These are phyloP conservation scores for Clarireedia monteithiana DNA, from an alignment of 2,329 filamentous ascomycete species.

Conservation along the genomic window DNA sequence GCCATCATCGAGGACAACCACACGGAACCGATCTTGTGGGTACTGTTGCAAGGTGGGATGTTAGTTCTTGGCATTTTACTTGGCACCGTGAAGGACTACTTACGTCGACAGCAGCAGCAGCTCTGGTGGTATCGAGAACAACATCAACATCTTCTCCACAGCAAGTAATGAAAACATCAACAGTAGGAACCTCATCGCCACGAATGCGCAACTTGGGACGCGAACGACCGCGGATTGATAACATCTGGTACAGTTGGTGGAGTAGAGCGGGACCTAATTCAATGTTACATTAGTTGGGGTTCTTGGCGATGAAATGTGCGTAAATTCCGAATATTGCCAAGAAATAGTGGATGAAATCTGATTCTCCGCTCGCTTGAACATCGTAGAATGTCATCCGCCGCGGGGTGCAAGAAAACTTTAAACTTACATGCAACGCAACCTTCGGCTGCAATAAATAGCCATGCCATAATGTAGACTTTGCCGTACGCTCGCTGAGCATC, in stretches of 20 bases:
- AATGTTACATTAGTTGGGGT: slow-evolving; percentile 1
- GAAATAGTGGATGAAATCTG: background rate
- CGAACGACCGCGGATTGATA: slow-evolving; percentile 45
- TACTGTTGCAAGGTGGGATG: slow-evolving; percentile 29
- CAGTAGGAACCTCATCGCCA: slow-evolving; percentile 36
- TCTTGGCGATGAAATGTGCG: background rate
- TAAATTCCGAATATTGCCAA: background rate
- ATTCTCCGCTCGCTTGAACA: background rate
- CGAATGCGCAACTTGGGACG: slow-evolving; percentile 42
- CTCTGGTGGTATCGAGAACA: slow-evolving; percentile 38
- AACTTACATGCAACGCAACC: slow-evolving; percentile 36
- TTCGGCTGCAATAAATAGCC: slow-evolving; percentile 50
- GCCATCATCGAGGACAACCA: slow-evolving; percentile 50
- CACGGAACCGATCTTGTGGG: slow-evolving; percentile 42
- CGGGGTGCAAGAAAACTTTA: background rate
- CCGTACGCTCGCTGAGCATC: slow-evolving; percentile 37
- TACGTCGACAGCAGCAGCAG: slow-evolving; percentile 42
- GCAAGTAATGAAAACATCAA: slow-evolving; percentile 50
- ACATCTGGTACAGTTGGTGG: slow-evolving; percentile 51
- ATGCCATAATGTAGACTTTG: slow-evolving; percentile 41
- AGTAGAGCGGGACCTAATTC: slow-evolving; percentile 41
- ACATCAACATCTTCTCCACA: slow-evolving; percentile 50
- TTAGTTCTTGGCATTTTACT: background rate
- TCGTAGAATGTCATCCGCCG: no score
- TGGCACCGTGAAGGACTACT: background rate